Base-by-base conservation (phyloP, 2,329 filamentous ascomycete genomes). In the Aureobasidium melanogenum region DNA sequence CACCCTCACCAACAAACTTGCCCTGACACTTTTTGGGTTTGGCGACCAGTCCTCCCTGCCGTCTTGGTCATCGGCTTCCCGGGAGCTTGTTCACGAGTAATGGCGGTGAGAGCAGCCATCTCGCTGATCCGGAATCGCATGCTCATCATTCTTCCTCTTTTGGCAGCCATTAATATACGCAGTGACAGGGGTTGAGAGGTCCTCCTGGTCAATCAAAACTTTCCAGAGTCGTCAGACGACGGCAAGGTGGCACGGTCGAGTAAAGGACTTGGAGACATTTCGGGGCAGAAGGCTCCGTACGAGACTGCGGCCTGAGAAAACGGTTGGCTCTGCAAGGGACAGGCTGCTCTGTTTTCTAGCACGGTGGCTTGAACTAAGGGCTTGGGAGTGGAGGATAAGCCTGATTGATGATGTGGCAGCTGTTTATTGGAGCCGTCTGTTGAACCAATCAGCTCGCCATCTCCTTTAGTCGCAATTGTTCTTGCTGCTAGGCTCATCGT, bases 251-350 rank as follows among this genome's bases (percentile, higher is more conserved):
- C 59, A 61, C 59, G 59, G 59, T 55, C 41, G 50, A 38, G 36
- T 44, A 57, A 14, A 32, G 19, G n/a, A 38, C 44, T 36, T 36
- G 47, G 54, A 57, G 54, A 57, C 54, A 48, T 61, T 19, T 61
- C 50, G 47, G 41, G 47, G 47, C 59, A 60, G 44, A 43, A 36
- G n/a, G 19, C 39, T 47, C 54, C 43, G 43, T 38, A 47, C 41
- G 54, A 46, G 47, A n/a, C 39, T 58, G 46, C 32, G 30, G 58
- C 58, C 47, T 52, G 38, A 44, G 58, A 44, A 60, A 58, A 54
- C 48, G 59, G 59, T 61, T 61, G 59, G 59, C 59, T 60, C 57
- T 61, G 59, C 59, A 61, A 61, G 59, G 59, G 48, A 55, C 59
- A 55, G 34, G 41, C 50, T 36, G 47, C 32, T 52, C 39, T 61